Evolutionary conservation across 2,329 filamentous ascomycete genomes (phyloP).

Genomic region (Dactylellina haptotyla): DNA sequence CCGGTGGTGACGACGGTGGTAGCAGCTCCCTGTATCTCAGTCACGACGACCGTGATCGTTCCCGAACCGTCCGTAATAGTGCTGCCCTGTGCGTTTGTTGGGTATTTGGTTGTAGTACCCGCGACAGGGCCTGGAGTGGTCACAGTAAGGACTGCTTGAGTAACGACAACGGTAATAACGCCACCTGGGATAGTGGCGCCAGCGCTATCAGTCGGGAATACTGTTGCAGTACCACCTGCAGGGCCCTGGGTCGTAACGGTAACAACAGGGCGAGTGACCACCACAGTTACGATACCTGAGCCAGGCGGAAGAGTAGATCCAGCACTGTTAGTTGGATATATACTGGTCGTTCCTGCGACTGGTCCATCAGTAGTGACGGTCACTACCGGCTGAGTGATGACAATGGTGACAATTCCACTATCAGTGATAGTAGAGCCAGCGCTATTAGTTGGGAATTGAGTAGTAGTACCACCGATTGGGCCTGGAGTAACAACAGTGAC

Average conservation of each 20-base stretch:
- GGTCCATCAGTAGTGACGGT: neutral
- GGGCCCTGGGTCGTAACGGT: neutral
- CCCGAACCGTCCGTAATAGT: too few species aligned
- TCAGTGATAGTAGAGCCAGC: neutral
- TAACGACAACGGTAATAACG: neutral
- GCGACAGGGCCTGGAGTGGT: neutral
- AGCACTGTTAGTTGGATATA: neutral
- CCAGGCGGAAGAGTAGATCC: too few species aligned
- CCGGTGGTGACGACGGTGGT: too few species aligned
- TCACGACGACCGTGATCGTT: too few species aligned
- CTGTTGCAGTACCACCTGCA: neutral
- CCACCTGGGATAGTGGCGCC: neutral
- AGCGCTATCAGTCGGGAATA: neutral
- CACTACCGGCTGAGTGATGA: neutral
- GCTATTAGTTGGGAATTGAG: neutral
- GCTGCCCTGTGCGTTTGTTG: neutral
- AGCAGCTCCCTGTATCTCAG: too few species aligned
- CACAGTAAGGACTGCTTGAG: neutral
- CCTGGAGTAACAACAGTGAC: neutral
- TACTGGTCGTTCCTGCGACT: neutral
- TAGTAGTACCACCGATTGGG: neutral
- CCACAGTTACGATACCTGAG: neutral
- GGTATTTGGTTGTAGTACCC: neutral
- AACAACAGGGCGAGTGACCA: neutral
- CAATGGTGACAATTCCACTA: neutral